A percentile compares a stretch with the other conserved stretches of the same genome.
phyloP scores from a whole-genome alignment of 768 basidiomycete species.

The Suillus clintonianus region DNA sequence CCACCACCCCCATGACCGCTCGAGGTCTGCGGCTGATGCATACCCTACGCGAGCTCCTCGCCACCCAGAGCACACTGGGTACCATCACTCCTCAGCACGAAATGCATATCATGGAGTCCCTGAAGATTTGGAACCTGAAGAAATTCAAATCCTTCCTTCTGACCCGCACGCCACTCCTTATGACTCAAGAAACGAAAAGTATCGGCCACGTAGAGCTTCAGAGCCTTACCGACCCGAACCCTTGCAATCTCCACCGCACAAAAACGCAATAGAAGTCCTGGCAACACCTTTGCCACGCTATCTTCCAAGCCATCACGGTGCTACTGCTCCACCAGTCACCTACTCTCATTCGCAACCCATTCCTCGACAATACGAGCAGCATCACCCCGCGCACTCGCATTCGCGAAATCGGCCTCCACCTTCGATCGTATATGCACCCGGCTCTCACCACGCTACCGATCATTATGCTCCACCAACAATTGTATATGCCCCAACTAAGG shows the following conservation, averaged over 20 bases:
- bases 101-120: slow-evolving; percentile 20
- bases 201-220: slow-evolving; percentile 31
- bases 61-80: slow-evolving; percentile 24
- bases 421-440: slow-evolving; percentile 62
- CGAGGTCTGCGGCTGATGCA: slow-evolving; percentile 37
- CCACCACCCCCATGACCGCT: slow-evolving; percentile 37
- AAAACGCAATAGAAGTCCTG: slow-evolving; percentile 34
- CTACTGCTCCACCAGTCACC: slow-evolving; percentile 26
- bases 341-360: slow-evolving; percentile 45
- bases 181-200: slow-evolving; percentile 25
- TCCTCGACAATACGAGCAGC: slow-evolving; percentile 34
- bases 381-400: slow-evolving; percentile 37
- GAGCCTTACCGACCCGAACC: slow-evolving; percentile 28
- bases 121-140: slow-evolving; percentile 48
- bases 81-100: slow-evolving; percentile 14
- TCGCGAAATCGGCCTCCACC: slow-evolving; percentile 46
- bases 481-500: slow-evolving; percentile 54
- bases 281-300: slow-evolving; percentile 35
- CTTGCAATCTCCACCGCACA: slow-evolving; percentile 15
- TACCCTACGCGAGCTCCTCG: slow-evolving; percentile 32
- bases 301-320: slow-evolving; percentile 23
- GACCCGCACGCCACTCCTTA: slow-evolving; percentile 38
- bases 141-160: slow-evolving; percentile 64
- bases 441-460: slow-evolving; percentile 41
- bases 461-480: slow-evolving; percentile 64